These are phyloP conservation scores for Aspergillus vadensis DNA, from an alignment of 2,329 filamentous ascomycete genomes.

Conservation along the genomic window DNA sequence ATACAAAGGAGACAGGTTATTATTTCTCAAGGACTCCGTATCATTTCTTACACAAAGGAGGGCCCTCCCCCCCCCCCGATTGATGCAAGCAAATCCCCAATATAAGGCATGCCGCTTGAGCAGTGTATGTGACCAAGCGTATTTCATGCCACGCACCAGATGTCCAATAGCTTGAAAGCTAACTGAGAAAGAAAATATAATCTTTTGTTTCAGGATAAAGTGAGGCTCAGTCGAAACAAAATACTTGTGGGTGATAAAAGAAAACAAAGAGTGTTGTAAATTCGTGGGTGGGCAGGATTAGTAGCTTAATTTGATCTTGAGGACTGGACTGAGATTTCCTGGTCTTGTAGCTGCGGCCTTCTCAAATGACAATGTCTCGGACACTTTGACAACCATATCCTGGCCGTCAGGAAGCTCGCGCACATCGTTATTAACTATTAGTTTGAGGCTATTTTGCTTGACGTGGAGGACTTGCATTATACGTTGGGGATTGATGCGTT, in stretches of 20 bases:
- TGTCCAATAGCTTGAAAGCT: constrained; percentile 6
- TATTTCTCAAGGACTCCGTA: constrained; percentile 46
- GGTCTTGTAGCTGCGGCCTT: constrained; percentile 21
- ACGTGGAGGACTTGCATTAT: constrained; percentile 73
- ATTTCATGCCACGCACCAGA: constrained; percentile 22
- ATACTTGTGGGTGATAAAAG: constrained; percentile 3
- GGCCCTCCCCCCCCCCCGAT: constrained; percentile 24
- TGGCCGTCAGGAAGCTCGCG: constrained; percentile 83
- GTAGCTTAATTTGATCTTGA: constrained; percentile 58
- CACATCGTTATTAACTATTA: constrained; percentile 89
- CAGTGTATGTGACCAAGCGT: constrained; percentile 9
- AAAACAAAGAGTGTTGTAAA: constrained; percentile 14
- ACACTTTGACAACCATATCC: constrained; percentile 71
- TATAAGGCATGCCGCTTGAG: constrained; percentile 8
- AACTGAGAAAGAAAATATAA: neutral
- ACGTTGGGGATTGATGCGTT: constrained; percentile 71
- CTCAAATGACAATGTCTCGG: constrained; percentile 58
- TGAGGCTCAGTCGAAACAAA: constrained; percentile 18
- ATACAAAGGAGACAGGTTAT: constrained; percentile 38
- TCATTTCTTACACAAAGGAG: constrained; percentile 40
- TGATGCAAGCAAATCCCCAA: constrained; percentile 11
- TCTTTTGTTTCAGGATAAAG: neutral
- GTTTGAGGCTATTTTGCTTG: constrained; percentile 72
- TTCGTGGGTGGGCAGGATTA: constrained; percentile 41
- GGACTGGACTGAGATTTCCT: constrained; percentile 25